Evolutionary conservation across 768 basidiomycete species (phyloP).

Genomic region (Boletus rubescentipes): DNA sequence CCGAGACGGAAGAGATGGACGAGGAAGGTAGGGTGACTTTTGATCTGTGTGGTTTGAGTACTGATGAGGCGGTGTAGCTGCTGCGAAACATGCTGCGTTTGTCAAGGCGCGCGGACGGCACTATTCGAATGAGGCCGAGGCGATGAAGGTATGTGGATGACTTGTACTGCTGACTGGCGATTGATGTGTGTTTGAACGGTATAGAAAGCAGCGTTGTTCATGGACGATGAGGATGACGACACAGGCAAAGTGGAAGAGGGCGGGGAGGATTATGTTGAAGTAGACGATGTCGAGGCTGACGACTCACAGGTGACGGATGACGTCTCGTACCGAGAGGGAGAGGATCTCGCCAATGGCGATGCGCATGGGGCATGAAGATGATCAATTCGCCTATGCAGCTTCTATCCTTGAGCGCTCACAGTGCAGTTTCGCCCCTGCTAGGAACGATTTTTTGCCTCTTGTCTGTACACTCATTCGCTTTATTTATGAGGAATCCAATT

Average conservation of each 20-base stretch:
- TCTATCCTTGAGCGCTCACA: not conserved
- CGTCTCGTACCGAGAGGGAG: not conserved
- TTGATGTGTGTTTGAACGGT: slow-evolving; percentile 2
- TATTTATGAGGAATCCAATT: not conserved
- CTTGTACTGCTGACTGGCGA: not conserved
- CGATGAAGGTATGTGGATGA: slow-evolving; percentile 72
- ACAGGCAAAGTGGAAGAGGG: not conserved
- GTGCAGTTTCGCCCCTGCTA: not conserved
- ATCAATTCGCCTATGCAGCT: not conserved
- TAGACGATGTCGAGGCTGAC: slow-evolving; percentile 1
- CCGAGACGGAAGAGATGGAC: slow-evolving; percentile 83
- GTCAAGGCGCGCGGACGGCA: slow-evolving; percentile 78
- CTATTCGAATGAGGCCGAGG: slow-evolving; percentile 89
- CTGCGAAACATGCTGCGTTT: slow-evolving; percentile 80
- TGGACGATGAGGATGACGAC: slow-evolving; percentile 59
- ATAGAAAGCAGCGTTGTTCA: slow-evolving; percentile 64
- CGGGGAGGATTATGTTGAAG: slow-evolving; percentile 16
- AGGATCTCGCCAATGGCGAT: slow-evolving; percentile 21
- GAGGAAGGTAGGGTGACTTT: slow-evolving; percentile 65
- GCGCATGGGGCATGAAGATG: slow-evolving; percentile 16
- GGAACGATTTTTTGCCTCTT: not conserved
- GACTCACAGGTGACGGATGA: not conserved
- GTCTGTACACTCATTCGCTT: not conserved
- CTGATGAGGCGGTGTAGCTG: slow-evolving; percentile 45
- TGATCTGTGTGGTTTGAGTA: not conserved